A percentile compares a stretch with the other conserved stretches of the same genome.
Conservation (phyloP, 805 yeast species). For the Candida ovalis region DNA sequence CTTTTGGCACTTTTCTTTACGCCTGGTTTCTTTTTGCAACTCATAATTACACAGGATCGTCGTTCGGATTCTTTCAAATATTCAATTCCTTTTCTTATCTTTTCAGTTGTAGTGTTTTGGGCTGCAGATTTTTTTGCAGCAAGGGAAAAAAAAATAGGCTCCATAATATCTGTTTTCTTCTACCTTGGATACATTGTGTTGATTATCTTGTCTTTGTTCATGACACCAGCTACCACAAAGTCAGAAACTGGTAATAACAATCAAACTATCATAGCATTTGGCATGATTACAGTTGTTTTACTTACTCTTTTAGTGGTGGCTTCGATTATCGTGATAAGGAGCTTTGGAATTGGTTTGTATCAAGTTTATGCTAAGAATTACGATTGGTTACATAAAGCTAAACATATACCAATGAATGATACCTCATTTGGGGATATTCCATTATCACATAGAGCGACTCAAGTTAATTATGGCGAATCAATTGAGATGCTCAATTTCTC, state of each 20-base stretch:
- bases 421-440: neutral
- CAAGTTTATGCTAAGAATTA: slow-evolving; percentile 10
- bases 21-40: slow-evolving; percentile 41
- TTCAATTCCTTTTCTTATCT: slow-evolving; percentile 23
- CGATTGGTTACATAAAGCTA: neutral
- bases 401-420: neutral
- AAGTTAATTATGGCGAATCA: neutral
- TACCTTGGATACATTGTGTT: slow-evolving; percentile 33
- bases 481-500: neutral
- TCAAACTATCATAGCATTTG: slow-evolving; percentile 31
- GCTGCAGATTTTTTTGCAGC: slow-evolving; percentile 37
- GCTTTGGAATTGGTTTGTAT: slow-evolving; percentile 15
- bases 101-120: slow-evolving; percentile 31
- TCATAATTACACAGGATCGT: slow-evolving; percentile 37
- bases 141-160: slow-evolving; percentile 27
- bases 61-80: too few relatives aligned
- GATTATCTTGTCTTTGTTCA: neutral
- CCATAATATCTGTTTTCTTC: slow-evolving; percentile 20
- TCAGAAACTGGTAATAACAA: neutral
- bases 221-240: neutral
- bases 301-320: slow-evolving; percentile 26
- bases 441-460: neutral
- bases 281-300: slow-evolving; percentile 34
- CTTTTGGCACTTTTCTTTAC: slow-evolving; percentile 36
- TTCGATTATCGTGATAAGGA: slow-evolving; percentile 6